phyloP scores from a whole-genome alignment of 352 stramenopile genomes.

The Aphanomyces stellatus region DNA sequence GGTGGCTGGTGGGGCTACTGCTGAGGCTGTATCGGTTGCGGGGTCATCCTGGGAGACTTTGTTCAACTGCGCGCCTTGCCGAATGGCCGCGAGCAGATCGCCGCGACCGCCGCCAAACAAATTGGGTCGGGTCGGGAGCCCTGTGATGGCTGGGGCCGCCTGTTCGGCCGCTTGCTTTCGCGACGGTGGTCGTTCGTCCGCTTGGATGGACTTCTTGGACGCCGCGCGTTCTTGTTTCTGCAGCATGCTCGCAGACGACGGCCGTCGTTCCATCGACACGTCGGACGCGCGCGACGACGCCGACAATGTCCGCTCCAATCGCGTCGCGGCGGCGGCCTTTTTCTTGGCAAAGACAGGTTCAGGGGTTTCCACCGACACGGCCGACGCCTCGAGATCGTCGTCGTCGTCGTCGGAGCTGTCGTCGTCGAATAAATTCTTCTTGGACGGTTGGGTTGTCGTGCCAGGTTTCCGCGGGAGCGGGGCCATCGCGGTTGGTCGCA shows the following conservation, averaged over 20 bases:
- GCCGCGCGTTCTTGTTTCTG: neutral
- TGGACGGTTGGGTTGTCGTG: neutral
- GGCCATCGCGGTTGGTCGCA: neutral
- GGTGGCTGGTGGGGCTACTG: neutral
- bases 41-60: neutral
- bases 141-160: constrained; percentile 22
- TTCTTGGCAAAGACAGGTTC: constrained; percentile 12
- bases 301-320: neutral
- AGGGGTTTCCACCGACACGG: neutral
- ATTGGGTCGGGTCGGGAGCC: constrained; percentile 51
- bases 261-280: neutral
- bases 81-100: constrained; percentile 70
- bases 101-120: constrained; percentile 51
- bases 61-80: constrained; percentile 49
- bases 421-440: constrained; percentile 6
- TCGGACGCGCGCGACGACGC: neutral
- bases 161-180: neutral
- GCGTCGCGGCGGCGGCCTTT: neutral
- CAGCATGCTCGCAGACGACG: neutral
- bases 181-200: neutral
- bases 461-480: neutral
- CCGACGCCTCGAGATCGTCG: neutral
- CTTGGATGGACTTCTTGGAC: neutral
- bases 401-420: constrained; percentile 5
- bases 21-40: constrained; percentile 22